Evolutionary conservation across 768 basidiomycete genomes (phyloP).

Genomic region (Tylopilus subfusipes): DNA sequence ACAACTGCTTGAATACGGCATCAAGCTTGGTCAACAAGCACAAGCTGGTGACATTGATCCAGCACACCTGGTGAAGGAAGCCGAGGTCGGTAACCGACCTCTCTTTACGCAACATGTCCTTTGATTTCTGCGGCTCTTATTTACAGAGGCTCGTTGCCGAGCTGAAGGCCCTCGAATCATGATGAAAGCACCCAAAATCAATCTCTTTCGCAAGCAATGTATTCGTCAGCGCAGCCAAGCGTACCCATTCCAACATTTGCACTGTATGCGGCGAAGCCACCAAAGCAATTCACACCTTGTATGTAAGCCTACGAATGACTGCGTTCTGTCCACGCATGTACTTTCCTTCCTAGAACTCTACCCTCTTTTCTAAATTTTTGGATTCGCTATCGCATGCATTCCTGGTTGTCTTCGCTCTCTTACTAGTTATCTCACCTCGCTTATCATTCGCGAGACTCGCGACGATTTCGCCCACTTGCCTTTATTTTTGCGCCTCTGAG

Average conservation of each 20-base stretch:
- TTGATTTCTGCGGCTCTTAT: constrained; percentile 3
- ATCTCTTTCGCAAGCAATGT: constrained; percentile 23
- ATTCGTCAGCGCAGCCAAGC: constrained; percentile 23
- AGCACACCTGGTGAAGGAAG: constrained; percentile 50
- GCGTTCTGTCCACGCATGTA: constrained; percentile 21
- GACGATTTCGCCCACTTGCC: constrained; percentile 3
- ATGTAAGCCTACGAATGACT: constrained; percentile 29
- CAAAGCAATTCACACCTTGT: constrained; percentile 25
- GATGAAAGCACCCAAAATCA: constrained; percentile 11
- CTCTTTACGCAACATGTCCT: neutral
- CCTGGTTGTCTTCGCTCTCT: constrained; percentile 27
- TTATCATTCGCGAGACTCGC: constrained; percentile 10
- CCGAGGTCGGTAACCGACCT: constrained; percentile 43
- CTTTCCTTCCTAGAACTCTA: constrained; percentile 20
- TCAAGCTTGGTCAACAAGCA: constrained; percentile 50
- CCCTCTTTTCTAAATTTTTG: constrained; percentile 6
- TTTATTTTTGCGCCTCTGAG: neutral
- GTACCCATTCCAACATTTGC: constrained; percentile 21
- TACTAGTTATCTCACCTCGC: constrained; percentile 16
- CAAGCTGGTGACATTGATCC: constrained; percentile 40
- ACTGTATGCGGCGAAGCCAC: constrained; percentile 28
- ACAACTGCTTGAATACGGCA: constrained; percentile 69
- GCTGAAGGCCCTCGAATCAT: constrained; percentile 48
- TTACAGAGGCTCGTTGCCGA: constrained; percentile 61
- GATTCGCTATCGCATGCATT: constrained; percentile 18